These are phyloP conservation scores for Colletotrichum nymphaeae DNA, from an alignment of 2,329 filamentous ascomycete genomes.

Conservation along the genomic window DNA sequence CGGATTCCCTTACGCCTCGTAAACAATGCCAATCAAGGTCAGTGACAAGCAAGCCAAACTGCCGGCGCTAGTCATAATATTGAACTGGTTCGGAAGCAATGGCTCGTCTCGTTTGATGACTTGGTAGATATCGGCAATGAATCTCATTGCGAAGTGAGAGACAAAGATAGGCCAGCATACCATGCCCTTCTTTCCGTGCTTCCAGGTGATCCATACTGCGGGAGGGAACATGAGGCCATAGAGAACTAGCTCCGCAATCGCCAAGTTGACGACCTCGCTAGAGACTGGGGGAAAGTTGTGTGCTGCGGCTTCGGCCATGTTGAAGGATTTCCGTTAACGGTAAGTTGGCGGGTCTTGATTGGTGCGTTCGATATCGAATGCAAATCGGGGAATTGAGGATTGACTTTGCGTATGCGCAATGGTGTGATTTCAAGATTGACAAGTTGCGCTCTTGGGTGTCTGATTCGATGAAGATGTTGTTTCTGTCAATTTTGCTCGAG, in stretches of 20 bases:
- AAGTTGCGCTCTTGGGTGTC: not conserved
- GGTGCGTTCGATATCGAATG: not conserved
- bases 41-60: constrained; percentile 42
- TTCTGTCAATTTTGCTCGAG: not conserved
- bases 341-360: not conserved
- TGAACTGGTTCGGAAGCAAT: constrained; percentile 38
- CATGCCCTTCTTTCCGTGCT: constrained; percentile 44
- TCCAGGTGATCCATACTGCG: constrained; percentile 40
- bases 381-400: not conserved
- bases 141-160: constrained; percentile 39
- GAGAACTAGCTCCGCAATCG: constrained; percentile 40
- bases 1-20: constrained; percentile 40
- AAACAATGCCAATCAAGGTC: constrained; percentile 42
- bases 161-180: constrained; percentile 45
- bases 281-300: constrained; percentile 23
- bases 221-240: constrained; percentile 37
- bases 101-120: constrained; percentile 38
- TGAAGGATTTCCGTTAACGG: not conserved
- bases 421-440: not conserved
- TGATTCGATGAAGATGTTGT: not conserved
- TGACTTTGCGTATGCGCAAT: not conserved
- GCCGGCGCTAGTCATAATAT: constrained; percentile 42
- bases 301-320: constrained; percentile 6
- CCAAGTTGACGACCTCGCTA: constrained; percentile 25
- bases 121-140: constrained; percentile 41